Evolutionary conservation across 257 asterid genomes (phyloP).

Genomic region (Nicotiana knightiana): DNA sequence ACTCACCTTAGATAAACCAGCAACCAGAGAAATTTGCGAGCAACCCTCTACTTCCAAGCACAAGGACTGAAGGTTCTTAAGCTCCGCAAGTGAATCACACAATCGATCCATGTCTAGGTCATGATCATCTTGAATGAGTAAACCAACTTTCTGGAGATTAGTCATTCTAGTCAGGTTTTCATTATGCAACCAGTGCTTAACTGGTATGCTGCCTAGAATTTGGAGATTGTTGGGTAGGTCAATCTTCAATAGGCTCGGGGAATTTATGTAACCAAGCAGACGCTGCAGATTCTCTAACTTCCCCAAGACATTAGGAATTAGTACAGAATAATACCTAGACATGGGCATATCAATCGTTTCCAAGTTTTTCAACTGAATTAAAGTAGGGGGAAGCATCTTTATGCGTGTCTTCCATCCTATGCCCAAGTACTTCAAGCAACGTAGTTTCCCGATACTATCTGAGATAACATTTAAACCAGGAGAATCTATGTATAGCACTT

Average conservation of each 20-base stretch:
- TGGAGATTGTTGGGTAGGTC: slow-evolving; percentile 9
- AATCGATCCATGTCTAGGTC: not conserved
- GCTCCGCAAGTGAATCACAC: not conserved
- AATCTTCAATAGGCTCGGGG: not conserved
- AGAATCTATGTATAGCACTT: slow-evolving; percentile 6
- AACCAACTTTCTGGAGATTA: slow-evolving; percentile 8
- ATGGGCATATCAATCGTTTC: slow-evolving; percentile 16
- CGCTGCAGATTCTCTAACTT: slow-evolving; percentile 4
- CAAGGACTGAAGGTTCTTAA: slow-evolving; percentile 5
- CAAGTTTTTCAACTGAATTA: slow-evolving; percentile 3
- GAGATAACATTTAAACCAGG: not conserved
- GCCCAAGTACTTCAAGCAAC: slow-evolving; percentile 17
- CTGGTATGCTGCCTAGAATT: slow-evolving; percentile 8
- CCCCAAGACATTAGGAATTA: slow-evolving; percentile 14
- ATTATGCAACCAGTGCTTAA: not conserved
- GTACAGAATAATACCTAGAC: not conserved
- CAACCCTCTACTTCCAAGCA: not conserved
- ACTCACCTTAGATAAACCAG: not conserved
- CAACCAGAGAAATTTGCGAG: not conserved
- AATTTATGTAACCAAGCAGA: not conserved
- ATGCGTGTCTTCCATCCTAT: not conserved
- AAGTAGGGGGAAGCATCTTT: slow-evolving; percentile 12
- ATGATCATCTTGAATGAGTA: not conserved
- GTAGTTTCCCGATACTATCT: not conserved
- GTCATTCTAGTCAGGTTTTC: not conserved